phyloP scores from a whole-genome alignment of 495 filamentous ascomycete genomes.

The Annulohypoxylon moriforme region DNA sequence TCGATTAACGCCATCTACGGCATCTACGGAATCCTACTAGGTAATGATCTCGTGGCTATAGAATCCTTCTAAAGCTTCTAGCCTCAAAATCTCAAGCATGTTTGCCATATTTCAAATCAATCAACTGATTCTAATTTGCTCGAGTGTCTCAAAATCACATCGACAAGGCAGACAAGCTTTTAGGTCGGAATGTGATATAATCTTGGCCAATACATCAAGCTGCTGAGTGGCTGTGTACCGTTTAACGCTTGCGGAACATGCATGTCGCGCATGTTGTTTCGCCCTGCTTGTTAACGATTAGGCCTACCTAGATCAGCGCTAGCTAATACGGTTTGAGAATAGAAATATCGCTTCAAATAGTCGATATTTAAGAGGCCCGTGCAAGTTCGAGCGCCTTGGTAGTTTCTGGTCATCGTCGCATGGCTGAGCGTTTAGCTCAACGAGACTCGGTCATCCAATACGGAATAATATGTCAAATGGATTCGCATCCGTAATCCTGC shows the following conservation, averaged over 20 bases:
- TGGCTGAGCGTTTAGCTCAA: background rate
- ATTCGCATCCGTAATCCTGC: background rate
- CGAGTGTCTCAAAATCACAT: background rate
- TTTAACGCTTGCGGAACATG: background rate
- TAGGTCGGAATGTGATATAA: background rate
- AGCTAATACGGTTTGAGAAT: no score
- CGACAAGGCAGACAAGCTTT: background rate
- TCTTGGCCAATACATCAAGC: background rate
- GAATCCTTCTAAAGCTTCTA: conserved; percentile 35
- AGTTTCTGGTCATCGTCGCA: background rate
- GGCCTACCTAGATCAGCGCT: conserved; percentile 3
- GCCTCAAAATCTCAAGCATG: background rate
- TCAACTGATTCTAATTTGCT: background rate
- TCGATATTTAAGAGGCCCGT: background rate
- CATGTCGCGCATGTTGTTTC: background rate
- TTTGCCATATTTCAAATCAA: background rate
- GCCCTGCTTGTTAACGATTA: background rate
- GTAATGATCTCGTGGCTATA: conserved; percentile 1
- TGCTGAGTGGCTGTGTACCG: background rate
- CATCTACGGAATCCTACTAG: background rate
- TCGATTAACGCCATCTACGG: background rate
- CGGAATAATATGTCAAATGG: background rate
- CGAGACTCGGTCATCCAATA: background rate
- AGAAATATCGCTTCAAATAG: no score
- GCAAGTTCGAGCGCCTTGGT: background rate